Conservation (phyloP, 179 eudicot species). For the Kewa caespitosa region DNA sequence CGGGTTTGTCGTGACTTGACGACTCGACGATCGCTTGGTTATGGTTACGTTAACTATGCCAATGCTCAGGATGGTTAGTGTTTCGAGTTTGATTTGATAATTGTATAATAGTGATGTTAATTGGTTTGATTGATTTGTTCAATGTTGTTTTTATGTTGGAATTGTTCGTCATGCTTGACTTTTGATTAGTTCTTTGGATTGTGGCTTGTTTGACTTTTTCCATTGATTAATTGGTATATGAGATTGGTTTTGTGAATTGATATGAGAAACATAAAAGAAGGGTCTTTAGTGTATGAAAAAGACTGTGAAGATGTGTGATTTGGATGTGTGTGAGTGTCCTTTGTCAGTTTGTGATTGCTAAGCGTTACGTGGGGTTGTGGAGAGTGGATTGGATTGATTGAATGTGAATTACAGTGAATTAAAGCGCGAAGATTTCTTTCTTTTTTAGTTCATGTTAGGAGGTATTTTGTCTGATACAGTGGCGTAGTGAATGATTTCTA, state of each 20-base stretch:
- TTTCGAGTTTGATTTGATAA: not conserved
- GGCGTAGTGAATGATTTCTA: not conserved
- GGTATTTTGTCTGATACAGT: not conserved
- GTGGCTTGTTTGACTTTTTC: not conserved
- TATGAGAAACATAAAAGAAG: not conserved
- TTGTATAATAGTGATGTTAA: not conserved
- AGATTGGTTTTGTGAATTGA: not conserved
- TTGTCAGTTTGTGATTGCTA: not conserved
- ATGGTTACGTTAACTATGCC: slow-evolving; percentile 43
- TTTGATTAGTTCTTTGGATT: not conserved
- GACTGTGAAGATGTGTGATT: not conserved
- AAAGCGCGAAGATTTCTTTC: too few relatives aligned
- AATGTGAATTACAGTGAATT: not conserved
- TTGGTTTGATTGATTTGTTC: not conserved
- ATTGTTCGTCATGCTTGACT: not conserved
- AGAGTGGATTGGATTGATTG: not conserved
- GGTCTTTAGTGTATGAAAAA: not conserved
- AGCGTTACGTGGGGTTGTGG: not conserved
- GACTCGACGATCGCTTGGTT: slow-evolving; percentile 42
- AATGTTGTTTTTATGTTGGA: not conserved
- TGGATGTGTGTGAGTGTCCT: too few relatives aligned
- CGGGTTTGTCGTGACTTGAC: slow-evolving; percentile 41
- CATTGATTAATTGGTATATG: not conserved
- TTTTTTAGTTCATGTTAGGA: too few relatives aligned
- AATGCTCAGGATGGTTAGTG: slow-evolving; percentile 31